Conservation (phyloP, 75 land plant species). For the Pseudotsuga menziesii region DNA sequence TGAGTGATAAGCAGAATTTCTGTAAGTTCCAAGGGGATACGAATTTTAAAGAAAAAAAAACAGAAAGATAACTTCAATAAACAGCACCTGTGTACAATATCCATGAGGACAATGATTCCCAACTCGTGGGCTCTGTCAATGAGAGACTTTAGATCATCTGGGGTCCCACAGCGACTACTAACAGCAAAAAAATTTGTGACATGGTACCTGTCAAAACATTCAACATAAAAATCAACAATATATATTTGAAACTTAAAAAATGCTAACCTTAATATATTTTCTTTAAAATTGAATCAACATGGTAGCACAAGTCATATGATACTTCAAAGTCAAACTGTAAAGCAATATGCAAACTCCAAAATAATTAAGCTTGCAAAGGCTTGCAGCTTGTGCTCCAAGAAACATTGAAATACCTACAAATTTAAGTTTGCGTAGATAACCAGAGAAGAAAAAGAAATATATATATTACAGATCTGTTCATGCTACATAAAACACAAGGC, state of each 20-base stretch:
- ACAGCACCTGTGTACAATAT: conserved; percentile 87
- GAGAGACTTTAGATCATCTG: conserved; percentile 88
- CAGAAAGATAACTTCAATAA: not conserved
- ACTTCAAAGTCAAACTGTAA: no score
- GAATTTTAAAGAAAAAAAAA: not conserved
- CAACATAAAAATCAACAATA: conserved; percentile 3
- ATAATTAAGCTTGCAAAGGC: not conserved
- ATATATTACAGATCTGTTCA: no score
- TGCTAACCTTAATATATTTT: not conserved
- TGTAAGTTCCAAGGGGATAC: not conserved
- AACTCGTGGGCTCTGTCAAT: conserved; percentile 93
- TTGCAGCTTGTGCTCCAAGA: not conserved
- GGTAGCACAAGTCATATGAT: not conserved
- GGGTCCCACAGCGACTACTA: conserved; percentile 92
- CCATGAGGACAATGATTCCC: conserved; percentile 85
- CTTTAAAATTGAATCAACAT: not conserved
- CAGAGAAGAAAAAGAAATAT: not conserved
- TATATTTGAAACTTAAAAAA: conserved; percentile 1
- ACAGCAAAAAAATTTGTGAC: conserved; percentile 93
- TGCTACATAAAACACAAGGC: no score
- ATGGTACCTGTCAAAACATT: conserved; percentile 58
- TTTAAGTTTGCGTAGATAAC: not conserved
- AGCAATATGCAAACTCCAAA: not conserved
- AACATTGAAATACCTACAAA: not conserved
- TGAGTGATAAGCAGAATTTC: not conserved